Conservation (phyloP, 441 rosid genomes). For the Kokia cookei region DNA sequence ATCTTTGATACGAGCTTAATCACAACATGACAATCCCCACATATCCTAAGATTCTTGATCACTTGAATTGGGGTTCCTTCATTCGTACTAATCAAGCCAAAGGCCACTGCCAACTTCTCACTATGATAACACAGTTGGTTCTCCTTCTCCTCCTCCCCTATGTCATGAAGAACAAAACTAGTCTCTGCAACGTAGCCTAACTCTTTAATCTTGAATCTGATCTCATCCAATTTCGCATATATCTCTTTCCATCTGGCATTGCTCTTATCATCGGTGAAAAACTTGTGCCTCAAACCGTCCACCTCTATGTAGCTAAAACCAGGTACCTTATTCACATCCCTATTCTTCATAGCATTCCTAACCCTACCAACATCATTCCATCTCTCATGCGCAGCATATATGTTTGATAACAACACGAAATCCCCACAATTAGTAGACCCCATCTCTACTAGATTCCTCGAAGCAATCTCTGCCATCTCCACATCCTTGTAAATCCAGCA, state of each 20-base stretch:
- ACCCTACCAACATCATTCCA: constrained; percentile 68
- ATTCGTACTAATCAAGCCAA: constrained; percentile 49
- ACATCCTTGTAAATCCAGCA: constrained; percentile 56
- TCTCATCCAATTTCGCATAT: constrained; percentile 58
- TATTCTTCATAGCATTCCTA: constrained; percentile 62
- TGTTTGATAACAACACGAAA: constrained; percentile 66
- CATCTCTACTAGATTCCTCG: constrained; percentile 57
- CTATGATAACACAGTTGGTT: constrained; percentile 68
- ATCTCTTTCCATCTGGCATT: constrained; percentile 55
- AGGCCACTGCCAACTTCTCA: constrained; percentile 86
- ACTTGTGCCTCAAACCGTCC: constrained; percentile 54
- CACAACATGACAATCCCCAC: constrained; percentile 80
- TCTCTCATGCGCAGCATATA: constrained; percentile 67
- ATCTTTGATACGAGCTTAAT: constrained; percentile 65
- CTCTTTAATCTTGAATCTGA: constrained; percentile 59
- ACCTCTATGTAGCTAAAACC: constrained; percentile 70
- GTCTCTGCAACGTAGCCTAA: constrained; percentile 75
- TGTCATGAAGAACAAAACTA: constrained; percentile 70
- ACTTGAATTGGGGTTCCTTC: constrained; percentile 59
- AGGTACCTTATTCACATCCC: constrained; percentile 70
- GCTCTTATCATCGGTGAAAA: constrained; percentile 61
- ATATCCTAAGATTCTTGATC: constrained; percentile 76
- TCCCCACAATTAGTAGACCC: constrained; percentile 73
- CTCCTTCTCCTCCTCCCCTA: constrained; percentile 88
- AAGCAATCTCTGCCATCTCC: constrained; percentile 74